A percentile compares a stretch with the other conserved stretches of the same genome.
Evolutionary conservation across 225 moss, liverwort and hornwort genomes (phyloP).

Genomic region (Polytrichum commune): DNA sequence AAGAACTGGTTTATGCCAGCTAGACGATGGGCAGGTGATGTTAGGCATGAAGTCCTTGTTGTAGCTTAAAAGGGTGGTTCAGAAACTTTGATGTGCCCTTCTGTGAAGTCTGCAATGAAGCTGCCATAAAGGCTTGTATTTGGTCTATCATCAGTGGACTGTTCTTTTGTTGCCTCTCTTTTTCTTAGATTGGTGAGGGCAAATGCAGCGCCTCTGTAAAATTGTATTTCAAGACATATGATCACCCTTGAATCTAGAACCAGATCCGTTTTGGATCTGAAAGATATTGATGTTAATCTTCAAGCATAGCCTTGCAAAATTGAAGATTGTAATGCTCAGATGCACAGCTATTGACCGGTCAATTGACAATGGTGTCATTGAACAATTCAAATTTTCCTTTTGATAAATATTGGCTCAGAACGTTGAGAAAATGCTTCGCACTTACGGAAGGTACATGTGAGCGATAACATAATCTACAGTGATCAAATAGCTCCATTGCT

Average conservation of each 20-base stretch:
- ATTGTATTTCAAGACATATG: neutral
- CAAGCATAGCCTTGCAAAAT: slow-evolving; percentile 75
- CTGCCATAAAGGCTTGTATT: slow-evolving; percentile 75
- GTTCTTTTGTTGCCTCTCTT: neutral
- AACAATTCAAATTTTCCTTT: too few relatives aligned
- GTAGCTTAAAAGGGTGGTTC: slow-evolving; percentile 75
- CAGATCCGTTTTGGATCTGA: slow-evolving; percentile 11
- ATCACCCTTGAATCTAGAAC: neutral
- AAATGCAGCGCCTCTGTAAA: neutral
- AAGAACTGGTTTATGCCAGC: slow-evolving; percentile 66
- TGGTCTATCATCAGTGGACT: neutral
- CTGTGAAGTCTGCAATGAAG: slow-evolving; percentile 91
- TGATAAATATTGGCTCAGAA: too few relatives aligned
- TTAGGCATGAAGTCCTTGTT: slow-evolving; percentile 80
- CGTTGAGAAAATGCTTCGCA: too few relatives aligned
- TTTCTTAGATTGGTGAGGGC: neutral
- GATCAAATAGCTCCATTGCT: too few relatives aligned
- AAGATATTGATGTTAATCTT: slow-evolving; percentile 9
- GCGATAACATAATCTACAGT: too few relatives aligned
- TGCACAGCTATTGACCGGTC: slow-evolving; percentile 69
- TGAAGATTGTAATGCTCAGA: slow-evolving; percentile 60
- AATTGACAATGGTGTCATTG: too few relatives aligned
- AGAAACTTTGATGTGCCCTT: slow-evolving; percentile 81
- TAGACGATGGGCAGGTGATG: slow-evolving; percentile 46
- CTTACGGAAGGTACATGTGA: too few relatives aligned